These are phyloP conservation scores for Backusella parvicylindrica DNA, from an alignment of 192 early-diverging fungal genomes.

Conservation along the genomic window DNA sequence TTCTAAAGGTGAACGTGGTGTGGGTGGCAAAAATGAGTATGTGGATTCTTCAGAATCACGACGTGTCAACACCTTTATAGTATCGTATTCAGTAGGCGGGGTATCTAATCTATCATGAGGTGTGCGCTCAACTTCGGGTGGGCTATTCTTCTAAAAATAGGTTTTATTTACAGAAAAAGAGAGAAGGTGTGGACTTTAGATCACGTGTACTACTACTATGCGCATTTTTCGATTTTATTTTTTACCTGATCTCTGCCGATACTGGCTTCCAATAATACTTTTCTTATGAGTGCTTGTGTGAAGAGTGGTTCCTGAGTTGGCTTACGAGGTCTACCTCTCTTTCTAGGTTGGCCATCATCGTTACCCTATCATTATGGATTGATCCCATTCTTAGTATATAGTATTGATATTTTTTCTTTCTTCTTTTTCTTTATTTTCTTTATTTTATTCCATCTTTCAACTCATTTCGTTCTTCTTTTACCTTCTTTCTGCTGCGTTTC, in stretches of 20 bases:
- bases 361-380: background rate
- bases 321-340: slow-evolving; percentile 18
- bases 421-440: background rate
- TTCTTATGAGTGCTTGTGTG: background rate
- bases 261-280: slow-evolving; percentile 6
- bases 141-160: background rate
- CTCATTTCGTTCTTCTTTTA: background rate
- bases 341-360: background rate
- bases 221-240: background rate
- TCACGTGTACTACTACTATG: background rate
- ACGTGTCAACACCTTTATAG: background rate
- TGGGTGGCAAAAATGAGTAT: slow-evolving; percentile 11
- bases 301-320: background rate
- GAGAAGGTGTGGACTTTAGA: background rate
- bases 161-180: background rate
- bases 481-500: background rate
- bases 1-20: slow-evolving; percentile 5
- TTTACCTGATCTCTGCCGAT: background rate
- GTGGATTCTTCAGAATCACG: background rate
- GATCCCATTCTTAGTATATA: background rate
- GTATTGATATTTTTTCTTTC: background rate
- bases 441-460: background rate
- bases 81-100: background rate
- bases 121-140: background rate
- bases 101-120: background rate